A percentile compares a stretch with the other conserved stretches of the same genome.
Evolutionary conservation across 805 yeast genomes (phyloP).

Genomic region (Candida alai): DNA sequence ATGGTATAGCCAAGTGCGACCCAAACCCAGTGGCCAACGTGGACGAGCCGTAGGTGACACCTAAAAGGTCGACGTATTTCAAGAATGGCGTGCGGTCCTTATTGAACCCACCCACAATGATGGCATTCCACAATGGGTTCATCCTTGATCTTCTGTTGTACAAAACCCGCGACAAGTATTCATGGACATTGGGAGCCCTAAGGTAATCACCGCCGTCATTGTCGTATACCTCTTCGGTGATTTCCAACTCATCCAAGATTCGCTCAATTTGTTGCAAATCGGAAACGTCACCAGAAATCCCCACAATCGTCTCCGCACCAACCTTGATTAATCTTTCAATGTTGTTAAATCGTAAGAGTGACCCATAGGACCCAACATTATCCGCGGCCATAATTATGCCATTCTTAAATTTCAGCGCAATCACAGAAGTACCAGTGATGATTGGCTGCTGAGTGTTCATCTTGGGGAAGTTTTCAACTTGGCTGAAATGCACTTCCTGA

Average conservation of each 20-base stretch:
- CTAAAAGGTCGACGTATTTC: conserved; percentile 84
- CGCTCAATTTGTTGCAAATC: conserved; percentile 85
- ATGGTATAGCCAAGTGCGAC: conserved; percentile 87
- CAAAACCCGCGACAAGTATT: conserved; percentile 78
- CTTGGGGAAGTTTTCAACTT: conserved; percentile 48
- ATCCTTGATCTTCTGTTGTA: conserved; percentile 86
- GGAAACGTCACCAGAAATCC: conserved; percentile 90
- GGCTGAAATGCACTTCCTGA: conserved; percentile 18
- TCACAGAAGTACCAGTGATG: conserved; percentile 94
- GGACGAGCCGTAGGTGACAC: conserved; percentile 86
- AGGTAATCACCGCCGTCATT: conserved; percentile 54
- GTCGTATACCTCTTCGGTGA: conserved; percentile 74
- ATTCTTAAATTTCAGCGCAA: conserved; percentile 83
- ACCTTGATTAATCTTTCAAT: conserved; percentile 82
- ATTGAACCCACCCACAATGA: conserved; percentile 86
- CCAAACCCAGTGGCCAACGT: conserved; percentile 96
- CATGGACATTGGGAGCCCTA: conserved; percentile 85
- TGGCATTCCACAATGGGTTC: conserved; percentile 96
- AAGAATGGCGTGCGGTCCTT: conserved; percentile 63
- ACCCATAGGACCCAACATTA: conserved; percentile 87
- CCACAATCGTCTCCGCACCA: conserved; percentile 85
- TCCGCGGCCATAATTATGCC: conserved; percentile 97
- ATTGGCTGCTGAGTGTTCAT: conserved; percentile 92
- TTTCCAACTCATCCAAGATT: conserved; percentile 70
- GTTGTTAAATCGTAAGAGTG: conserved; percentile 80